These are phyloP conservation scores for Ceratobasidium sp. DNA, from an alignment of 1,284 basidiomycete genomes.

Conservation along the genomic window DNA sequence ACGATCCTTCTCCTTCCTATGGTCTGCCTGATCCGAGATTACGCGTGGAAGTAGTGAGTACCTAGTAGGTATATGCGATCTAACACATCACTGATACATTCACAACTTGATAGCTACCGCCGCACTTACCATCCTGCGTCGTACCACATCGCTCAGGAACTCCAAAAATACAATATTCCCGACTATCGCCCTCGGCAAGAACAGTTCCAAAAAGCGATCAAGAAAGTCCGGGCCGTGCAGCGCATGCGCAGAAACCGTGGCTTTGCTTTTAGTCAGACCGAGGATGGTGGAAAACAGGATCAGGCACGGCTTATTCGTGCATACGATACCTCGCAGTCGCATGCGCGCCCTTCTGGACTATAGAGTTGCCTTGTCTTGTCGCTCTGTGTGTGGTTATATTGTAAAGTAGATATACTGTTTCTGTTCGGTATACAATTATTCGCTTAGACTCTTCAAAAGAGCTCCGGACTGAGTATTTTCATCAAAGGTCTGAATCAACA, in stretches of 20 bases:
- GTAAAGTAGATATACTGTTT: constrained; percentile 27
- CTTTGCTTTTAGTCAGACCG: constrained; percentile 97
- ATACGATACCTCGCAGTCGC: constrained; percentile 87
- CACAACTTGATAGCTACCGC: constrained; percentile 74
- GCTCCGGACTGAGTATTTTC: too few species aligned
- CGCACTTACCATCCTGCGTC: constrained; percentile 91
- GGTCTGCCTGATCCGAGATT: constrained; percentile 91
- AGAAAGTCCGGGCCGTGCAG: constrained; percentile 96
- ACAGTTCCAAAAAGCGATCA: constrained; percentile 98
- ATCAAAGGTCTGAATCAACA: too few species aligned
- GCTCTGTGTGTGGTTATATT: constrained; percentile 18
- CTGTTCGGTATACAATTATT: constrained; percentile 11
- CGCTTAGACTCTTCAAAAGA: not conserved
- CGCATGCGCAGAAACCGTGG: constrained; percentile 94
- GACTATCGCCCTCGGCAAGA: constrained; percentile 98
- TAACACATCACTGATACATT: constrained; percentile 55
- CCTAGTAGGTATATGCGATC: constrained; percentile 14
- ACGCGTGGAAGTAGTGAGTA: constrained; percentile 94
- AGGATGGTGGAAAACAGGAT: constrained; percentile 84
- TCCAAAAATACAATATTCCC: constrained; percentile 97
- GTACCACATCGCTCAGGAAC: constrained; percentile 97
- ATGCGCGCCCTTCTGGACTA: constrained; percentile 74
- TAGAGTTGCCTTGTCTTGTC: constrained; percentile 45
- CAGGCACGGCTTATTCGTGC: constrained; percentile 89
- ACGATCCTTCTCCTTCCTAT: constrained; percentile 89